Conservation (phyloP, 2,329 filamentous ascomycete species). For the Exophiala phaeomuriformis region DNA sequence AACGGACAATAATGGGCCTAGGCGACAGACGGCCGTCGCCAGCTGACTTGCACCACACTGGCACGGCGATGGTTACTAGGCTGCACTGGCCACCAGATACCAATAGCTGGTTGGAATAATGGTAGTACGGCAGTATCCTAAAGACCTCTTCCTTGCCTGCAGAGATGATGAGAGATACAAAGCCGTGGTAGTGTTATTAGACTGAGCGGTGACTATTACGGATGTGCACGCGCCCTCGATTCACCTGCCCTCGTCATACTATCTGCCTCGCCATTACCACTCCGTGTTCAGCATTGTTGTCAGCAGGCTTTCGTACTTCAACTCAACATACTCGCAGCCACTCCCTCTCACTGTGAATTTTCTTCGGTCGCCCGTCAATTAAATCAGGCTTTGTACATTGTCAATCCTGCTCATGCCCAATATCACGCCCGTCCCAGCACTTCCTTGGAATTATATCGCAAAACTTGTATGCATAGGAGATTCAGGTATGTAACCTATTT, state of each 20-base stretch:
- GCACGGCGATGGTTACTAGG: too few relatives aligned
- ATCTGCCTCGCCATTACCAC: not conserved
- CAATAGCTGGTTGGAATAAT: not conserved
- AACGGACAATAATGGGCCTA: constrained; percentile 1
- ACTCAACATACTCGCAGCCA: not conserved
- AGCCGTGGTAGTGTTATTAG: too few relatives aligned
- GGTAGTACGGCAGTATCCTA: too few relatives aligned
- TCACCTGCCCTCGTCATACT: not conserved
- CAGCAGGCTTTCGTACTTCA: constrained; percentile 1
- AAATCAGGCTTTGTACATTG: not conserved
- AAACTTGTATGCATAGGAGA: constrained; percentile 98
- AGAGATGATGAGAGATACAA: too few relatives aligned
- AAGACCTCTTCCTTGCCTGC: too few relatives aligned
- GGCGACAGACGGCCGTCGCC: not conserved
- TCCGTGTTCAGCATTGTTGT: constrained; percentile 3
- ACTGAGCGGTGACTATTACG: not conserved
- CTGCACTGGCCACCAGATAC: not conserved
- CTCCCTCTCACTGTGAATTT: not conserved
- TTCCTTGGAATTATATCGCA: constrained; percentile 96
- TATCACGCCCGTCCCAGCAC: constrained; percentile 28
- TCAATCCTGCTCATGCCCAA: constrained; percentile 20
- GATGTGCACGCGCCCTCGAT: not conserved
- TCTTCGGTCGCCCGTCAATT: not conserved
- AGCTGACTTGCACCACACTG: too few relatives aligned
- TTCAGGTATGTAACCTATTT: constrained; percentile 55